A percentile compares a stretch with the other conserved stretches of the same genome.
These are phyloP conservation scores for Huiozyma naganishii DNA, from an alignment of 805 yeast species.

Conservation along the genomic window DNA sequence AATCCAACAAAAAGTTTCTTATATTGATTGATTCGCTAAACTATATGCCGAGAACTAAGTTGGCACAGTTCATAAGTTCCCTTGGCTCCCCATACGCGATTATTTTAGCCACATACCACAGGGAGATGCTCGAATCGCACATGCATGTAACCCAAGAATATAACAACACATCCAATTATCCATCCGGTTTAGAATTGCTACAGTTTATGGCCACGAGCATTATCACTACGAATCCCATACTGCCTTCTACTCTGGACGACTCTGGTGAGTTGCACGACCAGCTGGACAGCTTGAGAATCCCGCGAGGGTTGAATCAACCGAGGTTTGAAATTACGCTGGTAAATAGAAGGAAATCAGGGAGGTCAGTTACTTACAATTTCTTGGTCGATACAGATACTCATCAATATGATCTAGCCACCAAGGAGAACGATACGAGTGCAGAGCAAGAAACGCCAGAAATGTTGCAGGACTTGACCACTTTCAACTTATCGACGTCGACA, in stretches of 20 bases:
- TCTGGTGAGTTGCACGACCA: constrained; percentile 34
- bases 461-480: constrained; percentile 72
- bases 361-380: constrained; percentile 51
- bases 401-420: constrained; percentile 25
- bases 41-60: constrained; percentile 35
- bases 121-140: constrained; percentile 31
- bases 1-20: constrained; percentile 24
- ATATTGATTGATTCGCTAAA: constrained; percentile 63
- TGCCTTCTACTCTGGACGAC: constrained; percentile 29
- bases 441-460: constrained; percentile 38
- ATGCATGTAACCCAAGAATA: constrained; percentile 2
- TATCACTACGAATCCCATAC: constrained; percentile 46
- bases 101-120: constrained; percentile 39
- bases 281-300: constrained; percentile 35
- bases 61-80: constrained; percentile 41
- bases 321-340: constrained; percentile 41
- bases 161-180: constrained; percentile 33
- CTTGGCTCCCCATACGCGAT: constrained; percentile 38
- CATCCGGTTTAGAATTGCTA: constrained; percentile 41
- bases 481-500: constrained; percentile 65
- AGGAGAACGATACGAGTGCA: constrained; percentile 16
- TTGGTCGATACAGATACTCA: constrained; percentile 41
- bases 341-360: constrained; percentile 76
- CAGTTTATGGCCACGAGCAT: constrained; percentile 67
- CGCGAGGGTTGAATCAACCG: constrained; percentile 40